These are phyloP conservation scores for Rubus idaeus DNA, from an alignment of 306 rosid genomes.

Conservation along the genomic window DNA sequence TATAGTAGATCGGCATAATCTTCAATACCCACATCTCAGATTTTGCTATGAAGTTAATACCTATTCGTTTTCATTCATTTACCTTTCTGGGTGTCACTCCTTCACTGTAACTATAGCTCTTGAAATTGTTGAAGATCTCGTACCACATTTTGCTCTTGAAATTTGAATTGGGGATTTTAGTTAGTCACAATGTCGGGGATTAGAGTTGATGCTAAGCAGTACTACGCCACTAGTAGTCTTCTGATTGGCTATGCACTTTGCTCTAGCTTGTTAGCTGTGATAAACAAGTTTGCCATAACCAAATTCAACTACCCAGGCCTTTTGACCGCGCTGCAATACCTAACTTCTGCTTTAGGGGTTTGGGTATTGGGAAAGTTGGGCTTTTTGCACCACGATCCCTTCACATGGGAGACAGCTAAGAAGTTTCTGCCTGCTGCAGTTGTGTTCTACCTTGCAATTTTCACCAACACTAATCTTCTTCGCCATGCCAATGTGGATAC, in stretches of 20 bases:
- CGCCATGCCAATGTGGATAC: slow-evolving; percentile 97
- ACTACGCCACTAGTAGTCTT: slow-evolving; percentile 65
- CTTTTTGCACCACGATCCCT: slow-evolving; percentile 77
- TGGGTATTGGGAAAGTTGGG: slow-evolving; percentile 75
- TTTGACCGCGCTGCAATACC: slow-evolving; percentile 81
- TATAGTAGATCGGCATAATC: slow-evolving; percentile 20
- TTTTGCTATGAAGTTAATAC: slow-evolving; percentile 7
- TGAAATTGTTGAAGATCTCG: not conserved
- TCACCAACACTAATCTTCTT: slow-evolving; percentile 93
- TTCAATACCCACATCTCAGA: slow-evolving; percentile 23
- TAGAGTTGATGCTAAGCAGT: slow-evolving; percentile 56
- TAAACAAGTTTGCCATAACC: slow-evolving; percentile 92
- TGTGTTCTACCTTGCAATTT: slow-evolving; percentile 89
- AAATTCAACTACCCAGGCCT: slow-evolving; percentile 91
- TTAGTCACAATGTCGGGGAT: slow-evolving; percentile 45
- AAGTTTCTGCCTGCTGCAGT: slow-evolving; percentile 87
- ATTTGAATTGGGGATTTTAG: slow-evolving; percentile 14
- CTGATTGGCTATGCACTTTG: slow-evolving; percentile 87
- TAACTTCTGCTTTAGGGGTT: slow-evolving; percentile 79
- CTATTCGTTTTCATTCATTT: slow-evolving; percentile 8
- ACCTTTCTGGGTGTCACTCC: not conserved
- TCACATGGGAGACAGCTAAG: slow-evolving; percentile 66
- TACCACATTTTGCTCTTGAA: slow-evolving; percentile 7
- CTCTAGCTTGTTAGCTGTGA: slow-evolving; percentile 89
- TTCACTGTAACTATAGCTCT: slow-evolving; percentile 3